Base-by-base conservation (phyloP, 2,329 filamentous ascomycete genomes). In the Stagonosporopsis chrysanthemi region DNA sequence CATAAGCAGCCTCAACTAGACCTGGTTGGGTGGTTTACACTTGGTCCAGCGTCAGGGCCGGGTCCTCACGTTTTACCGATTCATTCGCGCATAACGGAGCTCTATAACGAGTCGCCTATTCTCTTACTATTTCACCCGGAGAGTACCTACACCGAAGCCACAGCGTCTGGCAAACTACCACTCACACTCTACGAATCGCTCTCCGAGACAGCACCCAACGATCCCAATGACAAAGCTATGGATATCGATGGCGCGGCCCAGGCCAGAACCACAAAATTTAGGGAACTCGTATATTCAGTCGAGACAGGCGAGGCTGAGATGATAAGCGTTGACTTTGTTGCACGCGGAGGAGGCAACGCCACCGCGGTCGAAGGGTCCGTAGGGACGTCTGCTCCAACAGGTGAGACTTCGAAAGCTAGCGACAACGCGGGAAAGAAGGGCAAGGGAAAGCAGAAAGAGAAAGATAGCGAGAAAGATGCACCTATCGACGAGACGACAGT, bases 281-380 rank as follows among this genome's bases (percentile, higher is more conserved):
- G 89, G 58, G 90, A 96, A 71, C 78, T 98, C 9, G 86, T 89
- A 1, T 98, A 95, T 75, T 89, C 89, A 0, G 88, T 98, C 2
- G 95, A 98, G 78, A 97, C 93, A 0, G 92, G 91, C 9, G 93
- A 98, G 75, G 93, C 93, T 1, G 95, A 99, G 77, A 97, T 97
- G 92, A 98, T 99, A 64, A 90, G 91, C 66, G 91, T 99, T 70
- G 92, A 97, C 76, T 96, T 93, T 64, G 90, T 99, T 19, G 93
- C 94, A 0, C 88, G 89, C 49, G 91, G 90, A 36, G 90, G 90
- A 43, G 91, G 90, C 44, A 94, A 91, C 69, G 93, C 92, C 23
- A 88, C 90, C 11, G 86, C 86, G 29, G 73, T 74, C 1, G 72
- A 67, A 68, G 78, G 71, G 66, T 73, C 57, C 68, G 72, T 56